phyloP scores from a whole-genome alignment of 805 yeast genomes.

The Metschnikowia peoriensis region DNA sequence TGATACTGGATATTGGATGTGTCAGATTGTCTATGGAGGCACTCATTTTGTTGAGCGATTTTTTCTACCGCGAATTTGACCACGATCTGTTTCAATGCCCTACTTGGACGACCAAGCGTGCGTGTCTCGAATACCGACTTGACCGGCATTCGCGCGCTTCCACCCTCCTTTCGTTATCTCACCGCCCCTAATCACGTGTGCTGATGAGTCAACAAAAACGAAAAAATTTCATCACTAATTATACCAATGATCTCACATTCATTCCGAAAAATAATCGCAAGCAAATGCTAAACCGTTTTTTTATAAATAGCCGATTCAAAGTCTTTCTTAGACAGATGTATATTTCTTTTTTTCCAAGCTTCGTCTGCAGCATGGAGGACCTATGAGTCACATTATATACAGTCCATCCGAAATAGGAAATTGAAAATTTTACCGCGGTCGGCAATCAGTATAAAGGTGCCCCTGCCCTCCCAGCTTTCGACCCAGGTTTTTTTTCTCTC shows the following conservation, averaged over 20 bases:
- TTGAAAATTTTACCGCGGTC: conserved; percentile 22
- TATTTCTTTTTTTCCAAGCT: neutral
- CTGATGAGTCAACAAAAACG: neutral
- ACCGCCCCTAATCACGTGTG: neutral
- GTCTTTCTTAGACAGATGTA: neutral
- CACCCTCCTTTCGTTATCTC: neutral
- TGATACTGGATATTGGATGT: too few species aligned
- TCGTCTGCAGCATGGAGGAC: neutral
- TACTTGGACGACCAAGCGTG: too few species aligned
- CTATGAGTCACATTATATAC: conserved; percentile 18
- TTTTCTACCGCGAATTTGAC: too few species aligned
- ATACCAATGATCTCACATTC: too few species aligned
- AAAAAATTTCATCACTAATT: too few species aligned
- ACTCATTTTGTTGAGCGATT: too few species aligned
- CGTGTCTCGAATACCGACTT: too few species aligned
- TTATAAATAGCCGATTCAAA: too few species aligned
- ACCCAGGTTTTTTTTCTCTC: conserved; percentile 2
- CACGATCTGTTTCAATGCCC: too few species aligned
- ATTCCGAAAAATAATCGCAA: too few species aligned
- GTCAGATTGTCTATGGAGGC: too few species aligned
- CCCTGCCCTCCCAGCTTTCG: conserved; percentile 4
- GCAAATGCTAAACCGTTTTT: too few species aligned
- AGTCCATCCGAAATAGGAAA: conserved; percentile 16
- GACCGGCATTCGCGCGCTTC: neutral
- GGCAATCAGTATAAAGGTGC: conserved; percentile 21